Evolutionary conservation across 2,329 filamentous ascomycete genomes (phyloP), one percentile per base, ranked within the genome.

Genomic region (Aspergillus aculeatus): DNA sequence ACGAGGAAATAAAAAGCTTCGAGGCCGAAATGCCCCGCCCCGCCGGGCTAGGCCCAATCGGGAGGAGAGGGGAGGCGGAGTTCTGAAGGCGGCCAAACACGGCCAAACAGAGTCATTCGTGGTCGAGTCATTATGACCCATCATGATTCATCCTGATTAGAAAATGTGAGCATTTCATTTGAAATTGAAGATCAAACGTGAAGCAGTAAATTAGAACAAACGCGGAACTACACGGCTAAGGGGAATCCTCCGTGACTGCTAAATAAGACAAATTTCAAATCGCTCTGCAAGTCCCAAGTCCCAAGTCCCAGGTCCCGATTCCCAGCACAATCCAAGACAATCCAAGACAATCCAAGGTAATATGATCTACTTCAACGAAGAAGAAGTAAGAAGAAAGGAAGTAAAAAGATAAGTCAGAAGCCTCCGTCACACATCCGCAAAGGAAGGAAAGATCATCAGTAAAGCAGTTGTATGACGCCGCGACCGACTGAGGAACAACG

Each of bases 61-160:
- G 57, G 65, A 56, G 32, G 11, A 35, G 14, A 16, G 41, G 23
- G 54, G 32, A 47, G 49, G 32, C 41, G 56, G 52, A 35, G 26
- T 29, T 29, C 7, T 16, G 38, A 49, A 19, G 11, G 50, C 54
- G 41, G 63, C 64, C 62, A 62, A 63, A 65, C 44, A 12, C 31
- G 38, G 54, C 16, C 47, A 58, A 51, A 7, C 49, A 29, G 51
- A 61, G 60, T 63, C 62, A 64, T 60, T 55, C 52, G 35, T 48
- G 29, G n/a, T 41, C 60, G 61, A 63, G 51, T 63, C 61, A 63
- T 61, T 41, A 48, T 64, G 60, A 67, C 56, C 62, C 62, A 67
- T 54, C 21, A 62, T 62, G 57, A 57, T 51, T 57, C 61, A 58
- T 57, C 41, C 32, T 2, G 14, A 35, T 35, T 16, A 16, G n/a